phyloP scores from a whole-genome alignment of 495 filamentous ascomycete genomes.

The Podospora anserina region DNA sequence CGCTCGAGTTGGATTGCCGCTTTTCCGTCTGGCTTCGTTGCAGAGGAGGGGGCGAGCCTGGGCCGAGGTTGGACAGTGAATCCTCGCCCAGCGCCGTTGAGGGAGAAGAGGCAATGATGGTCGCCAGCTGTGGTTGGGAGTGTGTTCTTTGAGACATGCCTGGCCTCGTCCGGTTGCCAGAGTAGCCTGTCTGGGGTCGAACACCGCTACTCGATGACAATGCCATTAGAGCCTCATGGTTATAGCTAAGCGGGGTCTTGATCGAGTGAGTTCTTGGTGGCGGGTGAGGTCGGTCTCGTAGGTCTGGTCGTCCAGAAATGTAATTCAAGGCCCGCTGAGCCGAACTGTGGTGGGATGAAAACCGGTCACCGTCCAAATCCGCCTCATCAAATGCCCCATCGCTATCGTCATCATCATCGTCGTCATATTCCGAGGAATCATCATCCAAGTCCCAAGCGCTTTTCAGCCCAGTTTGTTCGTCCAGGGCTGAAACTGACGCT shows the following conservation, averaged over 20 bases:
- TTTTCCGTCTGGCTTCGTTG: slow-evolving; percentile 35
- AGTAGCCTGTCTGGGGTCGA: slow-evolving; percentile 47
- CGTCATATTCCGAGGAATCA: slow-evolving; percentile 23
- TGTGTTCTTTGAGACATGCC: slow-evolving; percentile 42
- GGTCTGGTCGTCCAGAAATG: slow-evolving; percentile 43
- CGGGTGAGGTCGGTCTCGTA: slow-evolving; percentile 5
- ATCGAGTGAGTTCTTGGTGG: slow-evolving; percentile 16
- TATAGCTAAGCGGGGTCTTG: slow-evolving; percentile 27
- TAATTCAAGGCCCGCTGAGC: slow-evolving; percentile 49
- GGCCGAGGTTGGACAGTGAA: slow-evolving; percentile 16
- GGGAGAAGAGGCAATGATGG: slow-evolving; percentile 19
- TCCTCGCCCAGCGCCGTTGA: slow-evolving; percentile 20
- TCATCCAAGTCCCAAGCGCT: slow-evolving; percentile 49
- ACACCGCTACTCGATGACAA: slow-evolving; percentile 30
- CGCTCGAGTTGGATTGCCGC: slow-evolving; percentile 44
- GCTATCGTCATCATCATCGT: slow-evolving; percentile 42
- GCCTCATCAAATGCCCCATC: slow-evolving; percentile 35
- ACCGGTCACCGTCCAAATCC: slow-evolving; percentile 35
- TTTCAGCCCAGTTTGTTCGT: slow-evolving; percentile 30
- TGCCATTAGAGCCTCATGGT: slow-evolving; percentile 35
- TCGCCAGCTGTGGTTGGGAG: slow-evolving; percentile 44
- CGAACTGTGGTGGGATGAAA: slow-evolving; percentile 25
- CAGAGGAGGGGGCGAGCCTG: slow-evolving; percentile 19
- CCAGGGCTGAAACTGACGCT: slow-evolving; percentile 3
- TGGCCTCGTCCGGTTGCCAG: slow-evolving; percentile 35